These are phyloP conservation scores for Cladophialophora bantiana DNA, from an alignment of 2,329 filamentous ascomycete species.

Conservation along the genomic window DNA sequence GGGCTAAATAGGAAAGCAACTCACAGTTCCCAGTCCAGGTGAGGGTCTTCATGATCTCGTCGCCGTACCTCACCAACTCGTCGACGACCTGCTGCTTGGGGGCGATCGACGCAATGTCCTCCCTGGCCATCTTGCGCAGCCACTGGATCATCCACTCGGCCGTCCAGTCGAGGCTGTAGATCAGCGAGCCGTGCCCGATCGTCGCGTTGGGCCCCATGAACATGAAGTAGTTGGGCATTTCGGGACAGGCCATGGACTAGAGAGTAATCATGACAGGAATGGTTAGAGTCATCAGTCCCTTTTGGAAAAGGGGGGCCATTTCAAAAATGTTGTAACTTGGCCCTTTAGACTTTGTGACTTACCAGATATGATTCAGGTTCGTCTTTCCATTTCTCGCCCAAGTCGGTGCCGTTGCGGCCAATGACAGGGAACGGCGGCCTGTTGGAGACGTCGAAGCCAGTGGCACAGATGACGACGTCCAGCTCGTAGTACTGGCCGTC, in stretches of 20 bases:
- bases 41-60: slow-evolving; percentile 55
- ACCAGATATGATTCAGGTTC: slow-evolving; percentile 41
- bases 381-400: slow-evolving; percentile 44
- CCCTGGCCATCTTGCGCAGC: slow-evolving; percentile 44
- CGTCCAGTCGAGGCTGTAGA: slow-evolving; percentile 36
- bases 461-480: slow-evolving; percentile 23
- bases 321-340: too few relatives aligned
- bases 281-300: background rate
- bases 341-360: background rate
- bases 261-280: background rate
- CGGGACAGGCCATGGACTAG: slow-evolving; percentile 22
- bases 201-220: slow-evolving; percentile 44
- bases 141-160: slow-evolving; percentile 44
- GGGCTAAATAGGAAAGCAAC: background rate
- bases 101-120: slow-evolving; percentile 45
- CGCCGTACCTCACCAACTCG: slow-evolving; percentile 58
- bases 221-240: slow-evolving; percentile 47
- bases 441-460: slow-evolving; percentile 28
- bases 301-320: too few relatives aligned
- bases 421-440: slow-evolving; percentile 27
- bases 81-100: slow-evolving; percentile 55
- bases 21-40: slow-evolving; percentile 52
- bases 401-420: slow-evolving; percentile 30
- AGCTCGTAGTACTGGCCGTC: slow-evolving; percentile 19
- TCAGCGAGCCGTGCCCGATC: slow-evolving; percentile 42